A percentile compares a stretch with the other conserved stretches of the same genome.
Evolutionary conservation across 305 asterid species (phyloP).

Genomic region (Fraxinus greggii): DNA sequence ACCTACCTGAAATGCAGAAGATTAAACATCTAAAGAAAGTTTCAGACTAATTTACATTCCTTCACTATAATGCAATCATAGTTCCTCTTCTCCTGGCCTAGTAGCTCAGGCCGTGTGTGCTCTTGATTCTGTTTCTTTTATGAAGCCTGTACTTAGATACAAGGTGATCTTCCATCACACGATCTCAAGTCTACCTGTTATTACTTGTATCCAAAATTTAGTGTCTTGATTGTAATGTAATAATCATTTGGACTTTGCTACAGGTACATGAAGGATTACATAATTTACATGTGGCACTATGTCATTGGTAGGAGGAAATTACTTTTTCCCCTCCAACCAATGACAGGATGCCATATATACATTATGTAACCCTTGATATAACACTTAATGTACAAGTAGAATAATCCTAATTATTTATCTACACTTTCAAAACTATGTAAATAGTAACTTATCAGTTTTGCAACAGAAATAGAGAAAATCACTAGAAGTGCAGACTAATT

Average conservation of each 20-base stretch:
- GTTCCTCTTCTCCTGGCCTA: neutral
- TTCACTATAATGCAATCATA: neutral
- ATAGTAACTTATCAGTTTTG: neutral
- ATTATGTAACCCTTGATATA: too few species aligned
- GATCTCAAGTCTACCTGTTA: neutral
- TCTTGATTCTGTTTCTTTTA: neutral
- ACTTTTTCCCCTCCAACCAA: too few species aligned
- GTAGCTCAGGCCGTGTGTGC: neutral
- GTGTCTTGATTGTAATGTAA: neutral
- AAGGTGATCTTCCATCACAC: constrained; percentile 5
- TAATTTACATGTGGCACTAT: too few species aligned
- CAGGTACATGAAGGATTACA: too few species aligned
- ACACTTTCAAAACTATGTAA: neutral
- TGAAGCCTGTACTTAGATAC: neutral
- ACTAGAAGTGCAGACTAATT: neutral
- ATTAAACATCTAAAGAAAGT: neutral
- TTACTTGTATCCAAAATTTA: constrained; percentile 1
- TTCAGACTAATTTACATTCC: neutral
- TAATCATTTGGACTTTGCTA: neutral
- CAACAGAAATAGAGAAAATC: neutral
- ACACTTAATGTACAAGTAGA: too few species aligned
- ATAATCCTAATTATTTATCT: neutral
- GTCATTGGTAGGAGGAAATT: too few species aligned
- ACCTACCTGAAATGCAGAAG: neutral
- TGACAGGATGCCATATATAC: too few species aligned